A percentile compares a stretch with the other conserved stretches of the same genome.
Evolutionary conservation across 345 rosid genomes (phyloP).

Genomic region (Brassica rapa): DNA sequence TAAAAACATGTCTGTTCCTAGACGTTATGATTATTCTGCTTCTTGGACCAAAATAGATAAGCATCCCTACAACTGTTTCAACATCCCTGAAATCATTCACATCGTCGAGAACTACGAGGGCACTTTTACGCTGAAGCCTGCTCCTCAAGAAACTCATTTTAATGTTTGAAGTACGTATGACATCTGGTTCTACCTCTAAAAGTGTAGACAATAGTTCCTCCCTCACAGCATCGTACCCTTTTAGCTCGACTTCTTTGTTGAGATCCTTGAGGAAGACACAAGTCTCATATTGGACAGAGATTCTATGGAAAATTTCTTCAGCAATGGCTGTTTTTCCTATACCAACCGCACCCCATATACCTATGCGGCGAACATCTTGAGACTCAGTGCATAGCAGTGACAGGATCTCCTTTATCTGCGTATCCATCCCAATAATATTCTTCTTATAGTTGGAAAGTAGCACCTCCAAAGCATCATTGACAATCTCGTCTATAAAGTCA

Average conservation of each 20-base stretch:
- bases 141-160: constrained; percentile 22
- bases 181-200: constrained; percentile 20
- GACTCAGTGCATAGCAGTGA: constrained; percentile 19
- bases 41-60: constrained; percentile 34
- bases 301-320: constrained; percentile 36
- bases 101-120: constrained; percentile 37
- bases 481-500: constrained; percentile 34
- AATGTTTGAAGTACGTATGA: neutral
- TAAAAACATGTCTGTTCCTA: constrained; percentile 28
- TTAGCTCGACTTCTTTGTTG: constrained; percentile 13
- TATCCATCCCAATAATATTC: constrained; percentile 34
- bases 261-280: constrained; percentile 45
- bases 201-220: constrained; percentile 17
- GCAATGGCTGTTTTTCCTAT: constrained; percentile 60
- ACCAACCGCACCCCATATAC: constrained; percentile 54
- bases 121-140: constrained; percentile 23
- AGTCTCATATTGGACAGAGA: constrained; percentile 44
- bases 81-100: constrained; percentile 33
- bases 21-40: constrained; percentile 38
- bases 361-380: constrained; percentile 35
- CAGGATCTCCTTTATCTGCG: constrained; percentile 23
- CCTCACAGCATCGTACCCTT: constrained; percentile 17
- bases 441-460: neutral
- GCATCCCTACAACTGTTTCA: constrained; percentile 11
- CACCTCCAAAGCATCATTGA: constrained; percentile 9